These are phyloP conservation scores for Saururus chinensis DNA, from an alignment of 164 flowering plant species.

Conservation along the genomic window DNA sequence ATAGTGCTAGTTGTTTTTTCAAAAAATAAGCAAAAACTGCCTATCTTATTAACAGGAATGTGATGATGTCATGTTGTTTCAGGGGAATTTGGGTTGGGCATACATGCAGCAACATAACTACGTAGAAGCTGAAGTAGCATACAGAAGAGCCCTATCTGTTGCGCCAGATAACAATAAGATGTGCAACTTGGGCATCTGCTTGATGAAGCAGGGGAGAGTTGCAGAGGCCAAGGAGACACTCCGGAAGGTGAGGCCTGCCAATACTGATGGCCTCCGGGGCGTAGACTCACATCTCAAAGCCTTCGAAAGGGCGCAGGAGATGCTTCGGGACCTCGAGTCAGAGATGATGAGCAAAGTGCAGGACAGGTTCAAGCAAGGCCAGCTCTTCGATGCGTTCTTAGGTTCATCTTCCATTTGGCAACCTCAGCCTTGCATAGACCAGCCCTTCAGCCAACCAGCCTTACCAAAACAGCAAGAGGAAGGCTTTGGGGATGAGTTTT, in stretches of 20 bases:
- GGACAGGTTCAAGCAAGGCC: conserved; percentile 56
- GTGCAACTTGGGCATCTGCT: conserved; percentile 96
- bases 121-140: conserved; percentile 82
- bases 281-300: conserved; percentile 96
- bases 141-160: conserved; percentile 66
- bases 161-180: conserved; percentile 91
- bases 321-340: conserved; percentile 83
- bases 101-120: conserved; percentile 91
- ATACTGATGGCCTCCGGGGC: conserved; percentile 77
- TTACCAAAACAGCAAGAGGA: conserved; percentile 18
- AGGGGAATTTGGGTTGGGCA: conserved; percentile 99
- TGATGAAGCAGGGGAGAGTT: conserved; percentile 95
- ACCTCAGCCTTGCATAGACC: conserved; percentile 89
- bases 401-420: conserved; percentile 94
- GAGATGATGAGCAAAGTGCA: conserved; percentile 59
- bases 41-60: background rate
- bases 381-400: conserved; percentile 66
- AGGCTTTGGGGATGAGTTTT: conserved; percentile 55
- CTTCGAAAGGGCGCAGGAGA: conserved; percentile 94
- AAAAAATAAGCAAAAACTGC: background rate
- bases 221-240: conserved; percentile 77
- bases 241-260: conserved; percentile 65
- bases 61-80: conserved; percentile 6
- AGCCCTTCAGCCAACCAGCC: conserved; percentile 1
- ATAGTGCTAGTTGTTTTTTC: background rate